Conservation (phyloP, 139 green algal species). For the Chlamydomonas asymmetrica region DNA sequence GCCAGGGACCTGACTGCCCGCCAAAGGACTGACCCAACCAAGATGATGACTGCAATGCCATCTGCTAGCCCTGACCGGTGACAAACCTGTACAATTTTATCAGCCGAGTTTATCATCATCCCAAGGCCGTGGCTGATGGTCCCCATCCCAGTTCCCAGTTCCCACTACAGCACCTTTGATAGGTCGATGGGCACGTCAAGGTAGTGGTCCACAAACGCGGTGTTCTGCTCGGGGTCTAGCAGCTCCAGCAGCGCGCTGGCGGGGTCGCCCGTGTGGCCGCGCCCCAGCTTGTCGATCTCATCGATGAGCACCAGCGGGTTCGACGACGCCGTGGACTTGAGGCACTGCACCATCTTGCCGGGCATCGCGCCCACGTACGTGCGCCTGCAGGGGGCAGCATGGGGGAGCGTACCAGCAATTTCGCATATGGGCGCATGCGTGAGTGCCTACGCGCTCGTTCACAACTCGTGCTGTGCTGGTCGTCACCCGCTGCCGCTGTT, state of each 20-base stretch:
- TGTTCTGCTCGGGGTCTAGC: slow-evolving; percentile 98
- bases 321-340: slow-evolving; percentile 78
- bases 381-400: slow-evolving; percentile 51
- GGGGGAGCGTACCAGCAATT: no score
- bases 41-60: no score
- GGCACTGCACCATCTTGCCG: slow-evolving; percentile 97
- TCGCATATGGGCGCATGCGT: no score
- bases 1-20: no score
- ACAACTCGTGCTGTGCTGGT: no score
- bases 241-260: slow-evolving; percentile 95
- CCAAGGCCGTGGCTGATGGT: no score
- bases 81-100: not conserved
- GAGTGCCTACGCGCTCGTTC: no score
- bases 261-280: slow-evolving; percentile 80
- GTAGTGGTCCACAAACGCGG: slow-evolving; percentile 94
- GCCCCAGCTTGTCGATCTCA: slow-evolving; percentile 80
- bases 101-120: no score
- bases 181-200: slow-evolving; percentile 96
- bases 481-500: no score
- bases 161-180: slow-evolving; percentile 63
- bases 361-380: slow-evolving; percentile 99
- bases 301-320: slow-evolving; percentile 98
- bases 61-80: no score
- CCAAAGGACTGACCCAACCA: no score
- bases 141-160: no score